These are phyloP conservation scores for Hemisphaericaspora xylofermentans DNA, from an alignment of 1,139 yeast genomes.

Conservation along the genomic window DNA sequence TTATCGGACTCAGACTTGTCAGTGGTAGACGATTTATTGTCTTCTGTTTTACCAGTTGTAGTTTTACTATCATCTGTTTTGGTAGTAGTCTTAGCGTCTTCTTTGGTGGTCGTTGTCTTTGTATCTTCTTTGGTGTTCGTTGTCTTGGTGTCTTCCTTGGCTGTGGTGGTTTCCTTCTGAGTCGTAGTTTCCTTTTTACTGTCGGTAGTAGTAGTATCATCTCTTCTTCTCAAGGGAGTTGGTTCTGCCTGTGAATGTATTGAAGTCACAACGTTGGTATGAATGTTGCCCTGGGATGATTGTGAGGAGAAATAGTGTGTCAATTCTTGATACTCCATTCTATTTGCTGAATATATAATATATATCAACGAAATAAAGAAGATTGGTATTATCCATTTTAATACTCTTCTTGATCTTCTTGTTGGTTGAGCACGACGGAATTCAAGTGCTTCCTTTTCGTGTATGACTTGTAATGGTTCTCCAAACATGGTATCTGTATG, in stretches of 20 bases:
- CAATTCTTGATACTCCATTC: background rate
- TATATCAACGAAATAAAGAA: conserved; percentile 13
- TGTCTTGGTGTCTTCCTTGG: background rate
- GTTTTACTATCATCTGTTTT: conserved; percentile 8
- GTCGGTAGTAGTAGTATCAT: too few species aligned
- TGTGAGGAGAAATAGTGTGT: background rate
- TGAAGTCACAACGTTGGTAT: background rate
- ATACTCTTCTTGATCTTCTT: conserved; percentile 6
- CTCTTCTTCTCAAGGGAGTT: background rate
- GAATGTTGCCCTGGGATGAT: background rate
- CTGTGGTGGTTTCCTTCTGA: background rate
- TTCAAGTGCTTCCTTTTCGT: conserved; percentile 5
- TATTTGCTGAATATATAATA: conserved; percentile 4
- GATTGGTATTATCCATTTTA: conserved; percentile 8
- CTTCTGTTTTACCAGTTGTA: conserved; percentile 6
- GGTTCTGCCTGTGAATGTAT: background rate
- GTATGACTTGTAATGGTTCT: conserved; percentile 3
- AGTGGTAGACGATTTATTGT: conserved; percentile 6
- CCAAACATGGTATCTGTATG: conserved; percentile 1
- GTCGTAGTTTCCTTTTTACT: background rate
- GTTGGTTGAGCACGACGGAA: background rate
- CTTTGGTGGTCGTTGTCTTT: conserved; percentile 1
- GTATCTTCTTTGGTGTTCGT: conserved; percentile 1
- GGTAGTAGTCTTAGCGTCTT: conserved; percentile 3
- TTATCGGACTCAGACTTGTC: too few species aligned